These are phyloP conservation scores for Pyricularia sp. DNA, from an alignment of 2,329 filamentous ascomycete species.

Conservation along the genomic window DNA sequence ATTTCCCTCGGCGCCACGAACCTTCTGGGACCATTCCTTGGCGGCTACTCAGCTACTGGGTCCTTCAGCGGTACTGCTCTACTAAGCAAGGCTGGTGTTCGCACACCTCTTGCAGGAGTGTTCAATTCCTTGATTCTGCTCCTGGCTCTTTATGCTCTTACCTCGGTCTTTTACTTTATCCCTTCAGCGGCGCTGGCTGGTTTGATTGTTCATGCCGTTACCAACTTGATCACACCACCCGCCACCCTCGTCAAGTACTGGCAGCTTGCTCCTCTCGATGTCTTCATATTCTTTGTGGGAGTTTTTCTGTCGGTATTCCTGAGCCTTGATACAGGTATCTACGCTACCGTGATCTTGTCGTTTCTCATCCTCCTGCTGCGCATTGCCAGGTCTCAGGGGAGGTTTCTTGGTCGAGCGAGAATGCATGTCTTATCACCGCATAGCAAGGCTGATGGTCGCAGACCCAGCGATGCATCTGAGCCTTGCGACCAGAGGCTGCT, in stretches of 20 bases:
- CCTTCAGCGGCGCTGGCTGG: conserved; percentile 67
- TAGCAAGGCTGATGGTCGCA: background rate
- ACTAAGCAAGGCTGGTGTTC: conserved; percentile 90
- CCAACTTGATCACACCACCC: conserved; percentile 34
- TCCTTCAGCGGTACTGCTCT: conserved; percentile 95
- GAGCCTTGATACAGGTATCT: conserved; percentile 36
- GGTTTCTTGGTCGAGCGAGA: conserved; percentile 26
- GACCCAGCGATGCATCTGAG: background rate
- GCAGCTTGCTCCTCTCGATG: conserved; percentile 31
- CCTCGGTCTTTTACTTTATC: conserved; percentile 88
- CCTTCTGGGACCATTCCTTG: conserved; percentile 79
- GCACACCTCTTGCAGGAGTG: conserved; percentile 83
- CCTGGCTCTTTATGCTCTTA: conserved; percentile 77
- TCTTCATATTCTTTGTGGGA: conserved; percentile 9
- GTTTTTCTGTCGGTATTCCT: conserved; percentile 21
- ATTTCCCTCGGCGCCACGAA: conserved; percentile 89
- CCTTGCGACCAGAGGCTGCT: background rate
- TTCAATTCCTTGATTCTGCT: conserved; percentile 79
- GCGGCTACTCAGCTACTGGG: conserved; percentile 82
- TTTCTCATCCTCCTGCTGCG: conserved; percentile 29
- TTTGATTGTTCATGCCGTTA: conserved; percentile 92
- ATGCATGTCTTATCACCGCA: background rate
- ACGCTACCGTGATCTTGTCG: conserved; percentile 31
- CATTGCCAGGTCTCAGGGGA: conserved; percentile 30
- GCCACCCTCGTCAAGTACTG: conserved; percentile 17